Evolutionary conservation across 208 protist genomes (phyloP).

Genomic region (Trypanosoma vivax): DNA sequence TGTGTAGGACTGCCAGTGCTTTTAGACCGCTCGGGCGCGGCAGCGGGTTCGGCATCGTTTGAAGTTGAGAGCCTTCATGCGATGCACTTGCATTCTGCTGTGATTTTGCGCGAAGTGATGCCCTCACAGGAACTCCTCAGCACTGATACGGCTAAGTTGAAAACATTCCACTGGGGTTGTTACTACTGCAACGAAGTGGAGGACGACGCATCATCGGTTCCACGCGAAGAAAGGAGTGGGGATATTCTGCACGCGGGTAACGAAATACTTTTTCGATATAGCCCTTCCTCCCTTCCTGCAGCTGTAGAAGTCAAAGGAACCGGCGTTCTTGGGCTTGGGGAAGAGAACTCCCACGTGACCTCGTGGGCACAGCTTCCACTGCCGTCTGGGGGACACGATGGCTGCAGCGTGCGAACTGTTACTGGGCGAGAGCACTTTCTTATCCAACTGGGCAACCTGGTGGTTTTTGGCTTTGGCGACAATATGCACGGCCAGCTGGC

Average conservation of each 20-base stretch:
- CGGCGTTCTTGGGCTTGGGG: constrained; percentile 51
- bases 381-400: constrained; percentile 1
- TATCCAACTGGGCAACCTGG: constrained; percentile 17
- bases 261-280: constrained; percentile 47
- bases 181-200: constrained; percentile 75
- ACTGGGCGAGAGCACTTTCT: constrained; percentile 57
- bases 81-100: constrained; percentile 72
- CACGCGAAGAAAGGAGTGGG: constrained; percentile 20
- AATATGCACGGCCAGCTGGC: constrained; percentile 78
- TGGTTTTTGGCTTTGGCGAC: constrained; percentile 71
- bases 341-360: constrained; percentile 29
- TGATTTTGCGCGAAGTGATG: constrained; percentile 24
- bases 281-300: neutral
- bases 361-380: constrained; percentile 18
- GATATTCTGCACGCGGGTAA: constrained; percentile 50
- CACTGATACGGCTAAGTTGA: neutral
- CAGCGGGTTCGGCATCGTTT: neutral
- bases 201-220: constrained; percentile 48
- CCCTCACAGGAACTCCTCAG: neutral
- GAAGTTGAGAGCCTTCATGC: constrained; percentile 49
- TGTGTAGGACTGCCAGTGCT: constrained; percentile 7
- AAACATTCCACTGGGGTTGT: constrained; percentile 74
- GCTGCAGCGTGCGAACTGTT: constrained; percentile 17
- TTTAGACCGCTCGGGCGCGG: neutral
- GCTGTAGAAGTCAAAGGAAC: constrained; percentile 32